Conservation (phyloP, 163 green algal genomes). For the Coccomyxa subellipsoidea region DNA sequence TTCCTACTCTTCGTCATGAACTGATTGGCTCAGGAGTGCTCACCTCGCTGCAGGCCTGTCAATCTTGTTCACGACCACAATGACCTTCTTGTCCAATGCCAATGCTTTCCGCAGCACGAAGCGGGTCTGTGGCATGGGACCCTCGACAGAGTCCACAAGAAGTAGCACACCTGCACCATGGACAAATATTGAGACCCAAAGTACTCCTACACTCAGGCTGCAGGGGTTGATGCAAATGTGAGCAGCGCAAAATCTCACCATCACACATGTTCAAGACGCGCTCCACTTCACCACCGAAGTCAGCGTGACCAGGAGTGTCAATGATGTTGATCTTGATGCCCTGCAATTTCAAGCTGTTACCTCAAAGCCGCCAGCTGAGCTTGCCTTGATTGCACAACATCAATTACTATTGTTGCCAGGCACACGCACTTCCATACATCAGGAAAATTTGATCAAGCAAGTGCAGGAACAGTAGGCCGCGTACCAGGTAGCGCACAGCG, state of each 20-base stretch:
- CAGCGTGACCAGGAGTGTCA: slow-evolving; percentile 97
- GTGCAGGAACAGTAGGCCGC: not conserved
- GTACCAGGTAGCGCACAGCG: slow-evolving; percentile 73
- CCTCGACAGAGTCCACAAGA: slow-evolving; percentile 95
- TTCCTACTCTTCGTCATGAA: too few relatives aligned
- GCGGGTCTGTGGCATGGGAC: slow-evolving; percentile 98
- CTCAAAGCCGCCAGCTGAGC: not conserved
- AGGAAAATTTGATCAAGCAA: too few relatives aligned
- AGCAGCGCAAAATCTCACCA: slow-evolving; percentile 54
- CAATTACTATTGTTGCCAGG: too few relatives aligned
- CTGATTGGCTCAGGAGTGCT: not conserved
- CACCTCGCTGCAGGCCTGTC: slow-evolving; percentile 70
- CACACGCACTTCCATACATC: too few relatives aligned
- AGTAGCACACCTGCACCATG: slow-evolving; percentile 81
- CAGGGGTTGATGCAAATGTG: not conserved
- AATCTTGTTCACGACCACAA: slow-evolving; percentile 99
- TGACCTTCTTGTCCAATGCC: slow-evolving; percentile 86
- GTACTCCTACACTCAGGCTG: not conserved
- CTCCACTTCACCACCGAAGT: slow-evolving; percentile 99
- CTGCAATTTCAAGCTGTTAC: slow-evolving; percentile 25
- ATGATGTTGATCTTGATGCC: slow-evolving; percentile 98
- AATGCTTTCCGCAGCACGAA: slow-evolving; percentile 98
- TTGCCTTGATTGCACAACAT: too few relatives aligned
- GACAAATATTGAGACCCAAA: not conserved
- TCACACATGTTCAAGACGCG: slow-evolving; percentile 99